phyloP scores from a whole-genome alignment of 768 basidiomycete genomes.

The Leccinum ochraceum region DNA sequence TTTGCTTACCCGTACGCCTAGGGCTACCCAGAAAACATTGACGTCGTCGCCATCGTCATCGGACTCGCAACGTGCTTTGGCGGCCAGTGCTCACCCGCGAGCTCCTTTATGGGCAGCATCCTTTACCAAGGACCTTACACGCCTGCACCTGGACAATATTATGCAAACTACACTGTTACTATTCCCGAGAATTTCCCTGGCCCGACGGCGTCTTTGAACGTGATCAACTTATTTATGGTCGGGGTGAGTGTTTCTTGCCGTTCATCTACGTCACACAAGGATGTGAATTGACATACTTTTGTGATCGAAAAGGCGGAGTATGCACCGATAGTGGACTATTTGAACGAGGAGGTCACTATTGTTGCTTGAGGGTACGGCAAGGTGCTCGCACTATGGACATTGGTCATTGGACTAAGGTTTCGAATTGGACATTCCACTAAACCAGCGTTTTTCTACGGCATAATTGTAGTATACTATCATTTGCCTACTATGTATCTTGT shows the following conservation, averaged over 20 bases:
- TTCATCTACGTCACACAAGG: background rate
- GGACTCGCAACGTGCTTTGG: slow-evolving; percentile 31
- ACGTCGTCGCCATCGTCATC: slow-evolving; percentile 33
- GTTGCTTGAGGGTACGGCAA: background rate
- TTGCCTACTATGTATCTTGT: no score
- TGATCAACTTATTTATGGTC: slow-evolving; percentile 39
- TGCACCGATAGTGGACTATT: slow-evolving; percentile 18
- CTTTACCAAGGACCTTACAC: slow-evolving; percentile 38
- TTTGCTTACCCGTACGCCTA: slow-evolving; percentile 4
- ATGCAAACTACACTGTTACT: slow-evolving; percentile 35
- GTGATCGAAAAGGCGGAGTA: slow-evolving; percentile 11
- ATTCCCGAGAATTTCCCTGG: slow-evolving; percentile 27
- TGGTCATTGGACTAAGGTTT: background rate
- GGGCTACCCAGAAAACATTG: slow-evolving; percentile 26
- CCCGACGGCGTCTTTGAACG: slow-evolving; percentile 37
- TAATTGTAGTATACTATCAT: slow-evolving; percentile 3
- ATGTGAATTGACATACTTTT: background rate
- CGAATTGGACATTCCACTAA: background rate
- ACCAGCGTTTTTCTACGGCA: background rate
- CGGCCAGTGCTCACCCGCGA: slow-evolving; percentile 25
- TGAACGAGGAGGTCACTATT: slow-evolving; percentile 25
- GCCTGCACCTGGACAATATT: slow-evolving; percentile 19
- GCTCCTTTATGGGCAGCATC: slow-evolving; percentile 30
- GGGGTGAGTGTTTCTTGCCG: slow-evolving; percentile 35
- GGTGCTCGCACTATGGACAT: background rate